Conservation (phyloP, 768 basidiomycete species). For the Pisolithus tinctorius region DNA sequence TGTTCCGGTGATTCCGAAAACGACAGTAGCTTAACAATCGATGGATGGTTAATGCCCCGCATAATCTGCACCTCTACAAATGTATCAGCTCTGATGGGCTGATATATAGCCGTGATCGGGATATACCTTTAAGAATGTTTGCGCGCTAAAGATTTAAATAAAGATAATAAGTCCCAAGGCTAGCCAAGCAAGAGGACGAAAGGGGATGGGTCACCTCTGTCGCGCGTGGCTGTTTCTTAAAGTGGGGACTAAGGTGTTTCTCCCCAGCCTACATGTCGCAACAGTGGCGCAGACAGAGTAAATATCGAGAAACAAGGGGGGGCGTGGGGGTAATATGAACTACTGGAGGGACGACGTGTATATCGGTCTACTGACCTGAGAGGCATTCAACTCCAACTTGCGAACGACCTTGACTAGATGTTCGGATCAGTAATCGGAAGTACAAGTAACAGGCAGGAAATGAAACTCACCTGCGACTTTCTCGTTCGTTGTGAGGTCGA, state of each 20-base stretch:
- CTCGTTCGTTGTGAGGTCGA: conserved; percentile 65
- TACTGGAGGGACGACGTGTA: conserved; percentile 16
- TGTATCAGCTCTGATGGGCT: conserved; percentile 1
- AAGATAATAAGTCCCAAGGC: conserved; percentile 14
- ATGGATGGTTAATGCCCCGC: conserved; percentile 89
- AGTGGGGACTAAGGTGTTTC: conserved; percentile 88
- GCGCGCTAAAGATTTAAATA: conserved; percentile 59
- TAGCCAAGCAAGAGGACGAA: conserved; percentile 13
- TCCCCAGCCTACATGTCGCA: conserved; percentile 66
- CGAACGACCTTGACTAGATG: conserved; percentile 84
- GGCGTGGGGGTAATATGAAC: conserved; percentile 21
- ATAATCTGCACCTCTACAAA: conserved; percentile 94
- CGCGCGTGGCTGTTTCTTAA: conserved; percentile 96
- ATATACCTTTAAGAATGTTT: conserved; percentile 87
- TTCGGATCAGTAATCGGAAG: conserved; percentile 6
- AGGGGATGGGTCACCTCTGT: conserved; percentile 71
- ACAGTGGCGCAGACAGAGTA: conserved; percentile 14
- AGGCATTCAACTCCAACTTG: conserved; percentile 85
- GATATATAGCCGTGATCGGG: neutral
- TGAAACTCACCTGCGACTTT: conserved; percentile 70
- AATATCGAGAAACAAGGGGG: conserved; percentile 16
- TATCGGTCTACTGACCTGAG: conserved; percentile 62
- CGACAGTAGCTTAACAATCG: conserved; percentile 84
- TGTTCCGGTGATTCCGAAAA: conserved; percentile 91
- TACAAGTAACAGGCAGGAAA: neutral